Evolutionary conservation across 2,329 filamentous ascomycete genomes (phyloP).

Genomic region (Talaromyces sp.): DNA sequence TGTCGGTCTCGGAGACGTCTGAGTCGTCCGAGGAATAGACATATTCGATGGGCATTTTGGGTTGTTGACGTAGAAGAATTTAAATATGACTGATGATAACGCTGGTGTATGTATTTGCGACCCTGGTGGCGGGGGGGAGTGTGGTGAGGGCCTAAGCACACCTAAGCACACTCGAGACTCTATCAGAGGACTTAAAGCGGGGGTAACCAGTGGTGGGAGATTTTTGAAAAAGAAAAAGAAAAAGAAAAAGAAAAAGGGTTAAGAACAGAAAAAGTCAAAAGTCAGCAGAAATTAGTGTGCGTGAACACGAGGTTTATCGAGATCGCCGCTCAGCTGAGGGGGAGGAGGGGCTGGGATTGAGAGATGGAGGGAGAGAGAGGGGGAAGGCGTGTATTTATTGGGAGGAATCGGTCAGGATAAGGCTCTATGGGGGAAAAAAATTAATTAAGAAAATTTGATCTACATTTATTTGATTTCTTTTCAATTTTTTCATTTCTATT

Average conservation of each 20-base stretch:
- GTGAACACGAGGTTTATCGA: constrained; percentile 6
- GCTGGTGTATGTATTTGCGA: neutral
- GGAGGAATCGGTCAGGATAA: neutral
- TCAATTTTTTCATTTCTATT: neutral
- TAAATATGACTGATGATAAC: neutral
- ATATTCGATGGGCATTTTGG: constrained; percentile 21
- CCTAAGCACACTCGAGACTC: constrained; percentile 1
- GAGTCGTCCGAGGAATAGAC: constrained; percentile 29
- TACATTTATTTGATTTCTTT: neutral
- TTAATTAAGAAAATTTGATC: neutral
- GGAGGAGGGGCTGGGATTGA: constrained; percentile 6
- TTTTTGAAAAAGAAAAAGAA: neutral
- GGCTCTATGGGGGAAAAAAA: neutral
- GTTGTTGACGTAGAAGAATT: neutral
- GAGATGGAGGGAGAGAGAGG: neutral
- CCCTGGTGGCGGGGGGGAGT: neutral
- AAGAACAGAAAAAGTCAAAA: neutral
- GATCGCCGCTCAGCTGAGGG: constrained; percentile 6
- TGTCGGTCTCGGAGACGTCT: constrained; percentile 40
- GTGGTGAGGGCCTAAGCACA: neutral
- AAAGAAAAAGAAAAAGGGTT: neutral
- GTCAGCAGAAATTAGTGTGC: neutral
- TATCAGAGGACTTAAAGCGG: neutral
- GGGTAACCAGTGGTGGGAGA: neutral
- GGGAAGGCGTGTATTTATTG: neutral